These are phyloP conservation scores for Leucaena leucocephala DNA, from an alignment of 306 rosid genomes.

Conservation along the genomic window DNA sequence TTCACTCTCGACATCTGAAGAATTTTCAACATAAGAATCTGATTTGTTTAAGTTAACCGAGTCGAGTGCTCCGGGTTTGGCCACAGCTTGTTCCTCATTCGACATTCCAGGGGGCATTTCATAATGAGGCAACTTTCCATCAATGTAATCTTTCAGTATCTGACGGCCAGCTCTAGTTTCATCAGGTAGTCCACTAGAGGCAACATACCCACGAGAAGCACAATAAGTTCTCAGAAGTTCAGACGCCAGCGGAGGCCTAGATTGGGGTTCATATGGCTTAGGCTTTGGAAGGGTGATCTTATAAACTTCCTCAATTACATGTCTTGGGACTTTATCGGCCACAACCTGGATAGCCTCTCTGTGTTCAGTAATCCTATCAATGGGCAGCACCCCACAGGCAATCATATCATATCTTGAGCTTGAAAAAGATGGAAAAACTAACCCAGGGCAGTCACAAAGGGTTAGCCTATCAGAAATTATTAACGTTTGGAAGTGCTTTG, in stretches of 20 bases:
- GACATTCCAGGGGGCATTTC: conserved; percentile 67
- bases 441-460: conserved; percentile 97
- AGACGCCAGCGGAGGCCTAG: conserved; percentile 86
- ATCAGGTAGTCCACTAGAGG: conserved; percentile 92
- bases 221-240: conserved; percentile 84
- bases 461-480: conserved; percentile 82
- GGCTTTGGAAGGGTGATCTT: conserved; percentile 83
- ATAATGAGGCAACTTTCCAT: conserved; percentile 89
- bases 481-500: conserved; percentile 97
- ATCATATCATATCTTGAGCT: conserved; percentile 96
- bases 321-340: conserved; percentile 76
- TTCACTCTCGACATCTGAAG: conserved; percentile 47
- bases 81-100: conserved; percentile 39
- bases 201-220: conserved; percentile 84
- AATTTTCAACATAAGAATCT: conserved; percentile 53
- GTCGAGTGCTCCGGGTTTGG: conserved; percentile 29
- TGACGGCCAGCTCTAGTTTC: conserved; percentile 95
- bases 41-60: conserved; percentile 42
- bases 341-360: conserved; percentile 91
- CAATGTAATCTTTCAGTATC: conserved; percentile 88
- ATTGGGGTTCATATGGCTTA: conserved; percentile 76
- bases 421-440: conserved; percentile 95
- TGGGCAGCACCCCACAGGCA: conserved; percentile 93
- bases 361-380: conserved; percentile 92
- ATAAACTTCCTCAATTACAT: conserved; percentile 66